phyloP scores from a whole-genome alignment of 805 yeast genomes.

The Saccharomyces paradoxus region DNA sequence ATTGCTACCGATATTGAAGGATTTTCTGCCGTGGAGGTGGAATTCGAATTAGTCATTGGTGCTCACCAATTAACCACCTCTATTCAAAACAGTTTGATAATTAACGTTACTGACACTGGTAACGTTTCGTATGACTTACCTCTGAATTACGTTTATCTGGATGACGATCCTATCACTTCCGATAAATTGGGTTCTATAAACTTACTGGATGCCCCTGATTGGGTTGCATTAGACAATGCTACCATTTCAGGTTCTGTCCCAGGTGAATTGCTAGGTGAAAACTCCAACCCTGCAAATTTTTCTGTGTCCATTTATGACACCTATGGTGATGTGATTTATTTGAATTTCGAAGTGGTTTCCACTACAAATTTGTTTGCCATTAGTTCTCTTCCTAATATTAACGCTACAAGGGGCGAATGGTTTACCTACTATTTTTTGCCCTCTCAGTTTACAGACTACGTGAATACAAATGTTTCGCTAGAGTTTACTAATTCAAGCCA shows the following conservation, averaged over 20 bases:
- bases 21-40: slow-evolving; percentile 58
- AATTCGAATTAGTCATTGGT: slow-evolving; percentile 72
- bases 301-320: slow-evolving; percentile 50
- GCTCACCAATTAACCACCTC: slow-evolving; percentile 76
- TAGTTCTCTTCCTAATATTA: slow-evolving; percentile 43
- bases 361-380: slow-evolving; percentile 50
- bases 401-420: slow-evolving; percentile 58
- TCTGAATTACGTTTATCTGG: slow-evolving; percentile 52
- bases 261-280: slow-evolving; percentile 22
- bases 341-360: slow-evolving; percentile 51
- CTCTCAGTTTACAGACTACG: slow-evolving; percentile 48
- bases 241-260: slow-evolving; percentile 54
- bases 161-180: slow-evolving; percentile 41
- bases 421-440: slow-evolving; percentile 49
- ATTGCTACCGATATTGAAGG: slow-evolving; percentile 76
- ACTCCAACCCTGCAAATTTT: slow-evolving; percentile 27
- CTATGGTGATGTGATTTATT: slow-evolving; percentile 50
- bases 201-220: slow-evolving; percentile 48
- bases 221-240: slow-evolving; percentile 42
- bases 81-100: slow-evolving; percentile 43
- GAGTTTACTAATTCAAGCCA: slow-evolving; percentile 30
- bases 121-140: slow-evolving; percentile 53
- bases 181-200: slow-evolving; percentile 49
- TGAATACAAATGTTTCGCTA: slow-evolving; percentile 42
- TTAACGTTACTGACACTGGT: slow-evolving; percentile 63